A percentile compares a stretch with the other conserved stretches of the same genome.
Evolutionary conservation across 371 early-diverging fungal species (phyloP).

Genomic region (Coemansia sp.): DNA sequence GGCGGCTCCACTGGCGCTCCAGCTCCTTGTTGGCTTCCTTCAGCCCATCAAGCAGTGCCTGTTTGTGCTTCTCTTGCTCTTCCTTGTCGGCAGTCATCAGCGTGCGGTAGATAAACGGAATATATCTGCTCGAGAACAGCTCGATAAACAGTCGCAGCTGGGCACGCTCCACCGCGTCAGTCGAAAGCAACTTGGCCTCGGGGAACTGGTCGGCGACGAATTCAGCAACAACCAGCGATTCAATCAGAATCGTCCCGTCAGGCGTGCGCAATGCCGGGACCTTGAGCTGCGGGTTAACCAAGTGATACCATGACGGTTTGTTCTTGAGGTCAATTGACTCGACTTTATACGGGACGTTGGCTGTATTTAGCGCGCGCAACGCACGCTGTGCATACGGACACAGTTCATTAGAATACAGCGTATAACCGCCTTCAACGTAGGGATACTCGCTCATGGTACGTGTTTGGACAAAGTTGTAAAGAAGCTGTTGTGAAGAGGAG

Average conservation of each 20-base stretch:
- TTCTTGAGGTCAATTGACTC: constrained; percentile 63
- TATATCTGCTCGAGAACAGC: constrained; percentile 51
- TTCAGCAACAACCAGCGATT: constrained; percentile 83
- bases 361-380: constrained; percentile 57
- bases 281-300: constrained; percentile 66
- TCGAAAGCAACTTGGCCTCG: constrained; percentile 65
- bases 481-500: not conserved
- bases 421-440: constrained; percentile 29
- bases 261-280: constrained; percentile 72
- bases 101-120: constrained; percentile 39
- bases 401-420: constrained; percentile 55
- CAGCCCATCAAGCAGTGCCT: constrained; percentile 10
- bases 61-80: constrained; percentile 15
- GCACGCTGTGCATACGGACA: constrained; percentile 69
- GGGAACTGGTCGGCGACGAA: constrained; percentile 79
- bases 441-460: constrained; percentile 21
- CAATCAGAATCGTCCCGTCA: constrained; percentile 60
- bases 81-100: constrained; percentile 35
- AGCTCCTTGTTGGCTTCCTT: constrained; percentile 52
- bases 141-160: constrained; percentile 71
- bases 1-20: constrained; percentile 46
- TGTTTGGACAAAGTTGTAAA: not conserved
- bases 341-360: constrained; percentile 52
- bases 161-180: constrained; percentile 57
- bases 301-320: constrained; percentile 65